Base-by-base conservation (phyloP, 768 basidiomycete genomes). In the Galerina marginata region DNA sequence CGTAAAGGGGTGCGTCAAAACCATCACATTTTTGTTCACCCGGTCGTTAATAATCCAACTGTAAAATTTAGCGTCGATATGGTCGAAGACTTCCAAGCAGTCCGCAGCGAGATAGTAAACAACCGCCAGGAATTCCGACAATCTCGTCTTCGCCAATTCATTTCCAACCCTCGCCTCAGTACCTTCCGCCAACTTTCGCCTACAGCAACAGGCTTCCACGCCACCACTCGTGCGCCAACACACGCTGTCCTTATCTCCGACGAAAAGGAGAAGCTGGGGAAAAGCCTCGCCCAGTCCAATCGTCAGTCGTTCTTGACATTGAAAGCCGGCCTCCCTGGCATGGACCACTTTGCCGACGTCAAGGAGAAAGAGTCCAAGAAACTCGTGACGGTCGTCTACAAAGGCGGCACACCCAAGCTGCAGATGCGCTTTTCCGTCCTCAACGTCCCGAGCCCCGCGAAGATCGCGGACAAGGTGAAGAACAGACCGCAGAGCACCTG, bases 1-100 rank as follows among this genome's bases (percentile, higher is more conserved):
- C 20, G 73, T 86, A 29, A 87, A 87, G 75, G 91, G 91, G 91
- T 91, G 61, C 57, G 86, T 72, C 2, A 33, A 33, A 33, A 7
- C 7, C 50, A 3, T n/a, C 38, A 6, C 16, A 11, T 16, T 42
- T 37, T 54, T 50, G 15, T 56, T 43, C 6, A 14, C 29, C 1
- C 29, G 36, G 12, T 56, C 16, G 9, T 38, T 14, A 10, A 26
- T 58, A 11, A 45, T 58, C 57, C 15, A 51, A 49, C 15, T 36
- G 10, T 29, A 50, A 40, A 54, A 6, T 39, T 20, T 58, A 88
- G 88, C 7, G 67, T 86, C 23, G 87, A 89, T 63, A 68, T 72
- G 0, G 64, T 80, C 0, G 86, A 87, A 65, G 83, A 86, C 67
- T 86, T 88, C 66, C 72, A 71, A 45, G 67, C 73, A n/a, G 73